phyloP scores from a whole-genome alignment of 495 filamentous ascomycete genomes.

The Aspergillus diversus region DNA sequence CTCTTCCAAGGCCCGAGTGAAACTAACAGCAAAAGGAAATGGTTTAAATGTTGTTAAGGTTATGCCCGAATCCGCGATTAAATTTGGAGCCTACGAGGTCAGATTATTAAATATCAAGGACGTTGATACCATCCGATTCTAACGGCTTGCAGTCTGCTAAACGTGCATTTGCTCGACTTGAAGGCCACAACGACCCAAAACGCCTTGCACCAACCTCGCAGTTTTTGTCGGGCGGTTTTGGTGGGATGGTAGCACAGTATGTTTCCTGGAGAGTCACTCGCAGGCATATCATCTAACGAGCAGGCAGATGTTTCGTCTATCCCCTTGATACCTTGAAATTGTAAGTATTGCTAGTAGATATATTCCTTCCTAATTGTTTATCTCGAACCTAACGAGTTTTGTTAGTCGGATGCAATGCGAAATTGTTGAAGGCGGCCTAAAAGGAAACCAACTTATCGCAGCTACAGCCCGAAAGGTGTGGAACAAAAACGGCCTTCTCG shows the following conservation, averaged over 20 bases:
- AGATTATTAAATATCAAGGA: constrained; percentile 17
- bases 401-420: constrained; percentile 89
- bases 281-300: constrained; percentile 26
- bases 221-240: constrained; percentile 87
- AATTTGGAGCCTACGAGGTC: constrained; percentile 92
- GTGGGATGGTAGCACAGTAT: constrained; percentile 91
- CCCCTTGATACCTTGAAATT: constrained; percentile 98
- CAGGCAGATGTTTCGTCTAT: constrained; percentile 80
- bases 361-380: neutral
- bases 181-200: constrained; percentile 84
- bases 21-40: constrained; percentile 70
- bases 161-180: constrained; percentile 79
- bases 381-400: constrained; percentile 25
- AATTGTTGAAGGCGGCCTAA: constrained; percentile 80
- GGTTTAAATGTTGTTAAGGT: constrained; percentile 96
- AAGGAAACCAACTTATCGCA: constrained; percentile 82
- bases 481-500: constrained; percentile 67
- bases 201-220: constrained; percentile 80
- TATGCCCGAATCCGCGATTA: constrained; percentile 97
- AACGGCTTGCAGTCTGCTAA: constrained; percentile 70
- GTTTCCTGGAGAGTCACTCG: constrained; percentile 24
- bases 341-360: constrained; percentile 43
- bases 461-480: constrained; percentile 85
- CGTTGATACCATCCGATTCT: constrained; percentile 9
- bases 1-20: neutral